phyloP scores from a whole-genome alignment of 2,329 filamentous ascomycete genomes.

The Aaosphaeria pasadenensis region DNA sequence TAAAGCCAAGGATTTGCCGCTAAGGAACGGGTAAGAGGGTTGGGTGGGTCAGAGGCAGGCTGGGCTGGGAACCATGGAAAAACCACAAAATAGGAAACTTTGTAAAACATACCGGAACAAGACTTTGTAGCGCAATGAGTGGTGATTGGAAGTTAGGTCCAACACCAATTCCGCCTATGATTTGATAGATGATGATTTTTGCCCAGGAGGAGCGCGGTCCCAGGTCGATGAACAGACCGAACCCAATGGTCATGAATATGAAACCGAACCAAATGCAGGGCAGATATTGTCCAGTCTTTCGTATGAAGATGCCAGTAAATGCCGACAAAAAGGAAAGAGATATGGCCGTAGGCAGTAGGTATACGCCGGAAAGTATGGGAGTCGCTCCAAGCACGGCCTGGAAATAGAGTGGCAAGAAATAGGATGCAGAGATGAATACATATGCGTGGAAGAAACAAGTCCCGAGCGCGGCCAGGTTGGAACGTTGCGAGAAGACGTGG shows the following conservation, averaged over 20 bases:
- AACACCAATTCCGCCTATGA: conserved; percentile 43
- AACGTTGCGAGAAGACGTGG: conserved; percentile 63
- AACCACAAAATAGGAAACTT: neutral
- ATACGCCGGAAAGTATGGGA: conserved; percentile 71
- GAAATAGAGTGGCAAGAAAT: conserved; percentile 84
- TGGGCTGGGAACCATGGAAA: too few species aligned
- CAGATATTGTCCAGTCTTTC: conserved; percentile 46
- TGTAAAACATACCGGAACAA: conserved; percentile 43
- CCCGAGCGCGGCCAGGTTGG: conserved; percentile 63
- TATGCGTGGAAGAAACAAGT: conserved; percentile 72
- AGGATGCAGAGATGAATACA: conserved; percentile 73
- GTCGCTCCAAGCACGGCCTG: conserved; percentile 68
- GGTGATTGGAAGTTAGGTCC: conserved; percentile 69
- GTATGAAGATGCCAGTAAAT: conserved; percentile 51
- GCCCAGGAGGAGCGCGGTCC: conserved; percentile 30
- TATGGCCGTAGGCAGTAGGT: conserved; percentile 68
- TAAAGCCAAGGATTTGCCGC: too few species aligned
- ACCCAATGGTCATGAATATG: conserved; percentile 36
- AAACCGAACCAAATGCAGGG: conserved; percentile 37
- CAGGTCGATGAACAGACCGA: conserved; percentile 38
- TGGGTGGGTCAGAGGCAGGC: too few species aligned
- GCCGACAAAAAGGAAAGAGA: conserved; percentile 64
- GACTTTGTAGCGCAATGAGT: conserved; percentile 65
- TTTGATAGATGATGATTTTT: conserved; percentile 40
- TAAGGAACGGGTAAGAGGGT: too few species aligned